Evolutionary conservation across 345 rosid species (phyloP).

Genomic region (Gossypium sturtianum): DNA sequence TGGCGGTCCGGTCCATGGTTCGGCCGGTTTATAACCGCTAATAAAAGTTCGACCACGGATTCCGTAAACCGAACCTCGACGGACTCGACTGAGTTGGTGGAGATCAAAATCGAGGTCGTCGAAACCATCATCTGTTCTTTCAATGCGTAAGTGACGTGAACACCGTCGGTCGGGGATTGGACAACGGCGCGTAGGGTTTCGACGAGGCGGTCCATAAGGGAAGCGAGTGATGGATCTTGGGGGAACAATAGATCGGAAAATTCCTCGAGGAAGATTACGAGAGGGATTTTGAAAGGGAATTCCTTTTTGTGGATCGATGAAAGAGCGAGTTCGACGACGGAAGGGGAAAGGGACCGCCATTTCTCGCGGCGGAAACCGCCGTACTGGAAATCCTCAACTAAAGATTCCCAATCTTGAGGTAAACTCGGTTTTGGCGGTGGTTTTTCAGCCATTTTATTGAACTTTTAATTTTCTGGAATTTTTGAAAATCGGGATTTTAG

Average conservation of each 20-base stretch:
- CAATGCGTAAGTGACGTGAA: constrained; percentile 39
- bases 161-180: constrained; percentile 62
- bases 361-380: constrained; percentile 49
- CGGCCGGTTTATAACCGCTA: constrained; percentile 74
- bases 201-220: constrained; percentile 48
- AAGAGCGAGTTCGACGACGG: constrained; percentile 55
- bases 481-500: not conserved
- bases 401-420: constrained; percentile 74
- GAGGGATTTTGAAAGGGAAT: constrained; percentile 61
- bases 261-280: constrained; percentile 76
- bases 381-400: constrained; percentile 71
- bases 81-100: constrained; percentile 33
- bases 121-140: constrained; percentile 88
- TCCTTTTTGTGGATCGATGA: constrained; percentile 59
- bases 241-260: constrained; percentile 35
- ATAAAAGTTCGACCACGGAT: constrained; percentile 58
- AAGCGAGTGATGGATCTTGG: constrained; percentile 18
- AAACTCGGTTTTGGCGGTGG: constrained; percentile 40
- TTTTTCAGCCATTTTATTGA: constrained; percentile 29
- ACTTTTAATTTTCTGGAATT: not conserved
- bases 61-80: constrained; percentile 38
- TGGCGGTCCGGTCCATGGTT: constrained; percentile 85
- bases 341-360: constrained; percentile 44
- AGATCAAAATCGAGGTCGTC: constrained; percentile 60
- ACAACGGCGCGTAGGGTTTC: constrained; percentile 58